Conservation (phyloP, 176 grass and related monocot species). For the Oryza glumipatula region DNA sequence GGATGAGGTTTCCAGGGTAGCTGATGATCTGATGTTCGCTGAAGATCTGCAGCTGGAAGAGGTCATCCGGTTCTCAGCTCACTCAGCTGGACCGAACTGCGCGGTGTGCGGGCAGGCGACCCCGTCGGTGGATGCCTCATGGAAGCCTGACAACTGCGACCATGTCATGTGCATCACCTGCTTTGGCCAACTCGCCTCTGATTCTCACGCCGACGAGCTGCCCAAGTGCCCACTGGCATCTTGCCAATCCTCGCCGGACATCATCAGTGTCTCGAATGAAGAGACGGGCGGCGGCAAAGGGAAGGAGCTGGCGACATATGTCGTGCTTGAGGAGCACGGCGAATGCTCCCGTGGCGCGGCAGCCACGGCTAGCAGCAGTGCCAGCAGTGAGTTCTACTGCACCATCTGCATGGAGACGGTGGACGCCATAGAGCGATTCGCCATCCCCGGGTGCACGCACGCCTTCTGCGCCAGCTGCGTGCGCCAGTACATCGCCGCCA, state of each 20-base stretch:
- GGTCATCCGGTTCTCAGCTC: conserved; percentile 49
- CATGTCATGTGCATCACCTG: conserved; percentile 58
- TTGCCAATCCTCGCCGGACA: neutral
- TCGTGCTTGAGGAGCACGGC: neutral
- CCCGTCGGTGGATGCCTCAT: conserved; percentile 24
- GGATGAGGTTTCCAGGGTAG: conserved; percentile 3
- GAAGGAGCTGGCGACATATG: neutral
- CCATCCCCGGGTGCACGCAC: conserved; percentile 53
- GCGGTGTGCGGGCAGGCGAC: conserved; percentile 29
- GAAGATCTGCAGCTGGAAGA: conserved; percentile 67
- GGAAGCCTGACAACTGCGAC: conserved; percentile 43
- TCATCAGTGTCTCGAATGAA: neutral
- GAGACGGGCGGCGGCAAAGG: neutral
- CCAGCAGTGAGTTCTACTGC: conserved; percentile 42
- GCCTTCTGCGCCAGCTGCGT: conserved; percentile 65
- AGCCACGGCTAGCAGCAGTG: neutral
- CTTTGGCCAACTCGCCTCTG: conserved; percentile 23
- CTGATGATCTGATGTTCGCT: conserved; percentile 41
- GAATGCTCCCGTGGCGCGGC: conserved; percentile 38
- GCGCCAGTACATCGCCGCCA: conserved; percentile 54
- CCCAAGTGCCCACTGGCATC: conserved; percentile 32
- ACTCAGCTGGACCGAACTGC: neutral
- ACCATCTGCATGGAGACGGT: conserved; percentile 64
- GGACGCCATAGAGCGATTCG: conserved; percentile 27
- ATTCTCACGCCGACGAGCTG: conserved; percentile 11